Evolutionary conservation across 1,139 yeast genomes (phyloP).

Genomic region (Zygotorulaspora mrakii): DNA sequence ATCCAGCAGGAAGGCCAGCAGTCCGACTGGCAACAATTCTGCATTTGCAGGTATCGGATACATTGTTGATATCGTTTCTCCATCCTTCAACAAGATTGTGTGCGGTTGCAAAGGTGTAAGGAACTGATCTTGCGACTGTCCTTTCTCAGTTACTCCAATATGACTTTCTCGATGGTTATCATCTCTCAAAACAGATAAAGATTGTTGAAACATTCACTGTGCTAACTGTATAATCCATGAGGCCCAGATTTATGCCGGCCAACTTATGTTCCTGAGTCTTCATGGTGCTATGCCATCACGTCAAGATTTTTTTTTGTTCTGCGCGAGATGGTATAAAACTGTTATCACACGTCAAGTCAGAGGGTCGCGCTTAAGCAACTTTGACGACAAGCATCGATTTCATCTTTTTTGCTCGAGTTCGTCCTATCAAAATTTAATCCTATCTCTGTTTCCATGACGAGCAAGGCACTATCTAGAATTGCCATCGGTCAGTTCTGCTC

Average conservation of each 20-base stretch:
- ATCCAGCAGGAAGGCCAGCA: constrained; percentile 77
- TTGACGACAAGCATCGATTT: too few species aligned
- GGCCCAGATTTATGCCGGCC: neutral
- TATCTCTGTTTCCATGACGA: too few species aligned
- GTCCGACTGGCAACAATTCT: constrained; percentile 64
- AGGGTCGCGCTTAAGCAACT: too few species aligned
- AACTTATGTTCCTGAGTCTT: neutral
- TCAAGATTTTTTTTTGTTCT: too few species aligned
- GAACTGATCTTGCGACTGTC: constrained; percentile 15
- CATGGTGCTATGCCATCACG: too few species aligned
- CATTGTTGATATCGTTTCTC: constrained; percentile 87
- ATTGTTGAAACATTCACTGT: constrained; percentile 9
- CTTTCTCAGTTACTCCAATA: constrained; percentile 4
- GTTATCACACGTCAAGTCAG: too few species aligned
- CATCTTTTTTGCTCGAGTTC: too few species aligned
- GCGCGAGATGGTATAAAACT: neutral
- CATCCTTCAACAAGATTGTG: constrained; percentile 79
- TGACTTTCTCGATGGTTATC: constrained; percentile 1
- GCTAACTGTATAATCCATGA: neutral
- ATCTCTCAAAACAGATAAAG: constrained; percentile 7
- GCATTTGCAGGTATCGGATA: constrained; percentile 68
- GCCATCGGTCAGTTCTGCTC: constrained; percentile 91
- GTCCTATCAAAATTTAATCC: too few species aligned
- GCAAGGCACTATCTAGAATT: constrained; percentile 39
- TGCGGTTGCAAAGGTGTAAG: constrained; percentile 34